Conservation (phyloP, 257 asterid species). For the Nicotiana otophora region DNA sequence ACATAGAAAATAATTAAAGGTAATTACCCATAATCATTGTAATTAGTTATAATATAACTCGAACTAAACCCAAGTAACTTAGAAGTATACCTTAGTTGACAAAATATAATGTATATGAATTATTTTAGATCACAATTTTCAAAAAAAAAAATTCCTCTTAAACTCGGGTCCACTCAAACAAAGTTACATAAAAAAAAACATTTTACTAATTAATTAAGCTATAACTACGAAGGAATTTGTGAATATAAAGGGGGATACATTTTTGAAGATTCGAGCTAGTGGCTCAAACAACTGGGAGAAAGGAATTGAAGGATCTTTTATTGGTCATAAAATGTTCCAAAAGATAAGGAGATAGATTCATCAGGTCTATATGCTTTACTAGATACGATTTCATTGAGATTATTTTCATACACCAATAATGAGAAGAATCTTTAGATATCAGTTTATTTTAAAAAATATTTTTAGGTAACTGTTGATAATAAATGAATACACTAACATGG, state of each 20-base stretch:
- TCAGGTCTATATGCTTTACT: neutral
- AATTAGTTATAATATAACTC: too few species aligned
- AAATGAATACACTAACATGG: neutral
- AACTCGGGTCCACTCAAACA: too few species aligned
- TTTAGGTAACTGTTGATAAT: neutral
- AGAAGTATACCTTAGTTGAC: too few species aligned
- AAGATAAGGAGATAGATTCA: conserved; percentile 12
- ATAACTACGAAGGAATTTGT: neutral
- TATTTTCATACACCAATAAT: too few species aligned
- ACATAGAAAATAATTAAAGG: too few species aligned
- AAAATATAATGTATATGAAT: too few species aligned
- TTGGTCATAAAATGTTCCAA: conserved; percentile 7
- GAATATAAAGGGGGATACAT: neutral
- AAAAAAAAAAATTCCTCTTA: too few species aligned
- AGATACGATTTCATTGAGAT: neutral
- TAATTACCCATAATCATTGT: too few species aligned
- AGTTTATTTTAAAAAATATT: neutral
- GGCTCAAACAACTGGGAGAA: neutral
- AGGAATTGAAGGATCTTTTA: conserved; percentile 2
- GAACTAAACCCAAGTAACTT: too few species aligned
- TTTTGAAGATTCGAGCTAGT: neutral
- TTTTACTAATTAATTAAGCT: neutral
- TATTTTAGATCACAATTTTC: too few species aligned
- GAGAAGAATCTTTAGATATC: neutral
- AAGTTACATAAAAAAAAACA: too few species aligned